Evolutionary conservation across 768 basidiomycete genomes (phyloP).

Genomic region (Royoungia palumana): DNA sequence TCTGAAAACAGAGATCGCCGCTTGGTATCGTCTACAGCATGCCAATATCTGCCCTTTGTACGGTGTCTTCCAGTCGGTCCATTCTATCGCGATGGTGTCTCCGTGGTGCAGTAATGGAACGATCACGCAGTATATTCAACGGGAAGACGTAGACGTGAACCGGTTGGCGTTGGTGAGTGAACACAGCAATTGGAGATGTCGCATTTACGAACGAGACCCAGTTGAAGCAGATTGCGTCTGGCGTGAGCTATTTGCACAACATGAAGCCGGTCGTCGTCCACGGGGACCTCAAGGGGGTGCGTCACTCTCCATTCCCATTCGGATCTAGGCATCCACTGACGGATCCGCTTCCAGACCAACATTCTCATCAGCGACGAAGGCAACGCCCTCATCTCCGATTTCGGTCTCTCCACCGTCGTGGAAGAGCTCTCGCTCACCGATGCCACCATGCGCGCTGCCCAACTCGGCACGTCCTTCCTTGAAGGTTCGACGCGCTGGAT

Average conservation of each 20-base stretch:
- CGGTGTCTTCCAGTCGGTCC: conserved; percentile 49
- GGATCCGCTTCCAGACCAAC: conserved; percentile 41
- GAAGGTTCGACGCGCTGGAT: conserved; percentile 38
- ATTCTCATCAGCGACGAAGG: conserved; percentile 54
- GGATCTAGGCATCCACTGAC: not conserved
- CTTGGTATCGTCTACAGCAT: conserved; percentile 58
- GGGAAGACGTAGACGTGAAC: conserved; percentile 38
- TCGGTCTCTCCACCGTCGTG: conserved; percentile 56
- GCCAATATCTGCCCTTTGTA: conserved; percentile 53
- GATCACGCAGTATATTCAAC: conserved; percentile 47
- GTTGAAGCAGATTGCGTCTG: conserved; percentile 55
- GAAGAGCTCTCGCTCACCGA: conserved; percentile 45
- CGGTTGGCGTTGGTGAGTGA: conserved; percentile 46
- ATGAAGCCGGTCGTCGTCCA: conserved; percentile 54
- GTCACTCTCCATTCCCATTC: conserved; percentile 14
- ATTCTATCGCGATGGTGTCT: conserved; percentile 61
- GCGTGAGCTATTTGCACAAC: conserved; percentile 55
- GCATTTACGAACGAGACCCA: conserved; percentile 18
- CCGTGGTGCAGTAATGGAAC: conserved; percentile 63
- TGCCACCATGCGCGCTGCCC: conserved; percentile 18
- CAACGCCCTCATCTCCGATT: conserved; percentile 55
- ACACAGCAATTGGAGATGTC: not conserved
- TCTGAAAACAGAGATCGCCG: conserved; percentile 51
- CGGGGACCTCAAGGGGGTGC: conserved; percentile 60
- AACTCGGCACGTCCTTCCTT: conserved; percentile 29